These are phyloP conservation scores for Sphagnurus paluster DNA, from an alignment of 1,284 basidiomycete species.

Conservation along the genomic window DNA sequence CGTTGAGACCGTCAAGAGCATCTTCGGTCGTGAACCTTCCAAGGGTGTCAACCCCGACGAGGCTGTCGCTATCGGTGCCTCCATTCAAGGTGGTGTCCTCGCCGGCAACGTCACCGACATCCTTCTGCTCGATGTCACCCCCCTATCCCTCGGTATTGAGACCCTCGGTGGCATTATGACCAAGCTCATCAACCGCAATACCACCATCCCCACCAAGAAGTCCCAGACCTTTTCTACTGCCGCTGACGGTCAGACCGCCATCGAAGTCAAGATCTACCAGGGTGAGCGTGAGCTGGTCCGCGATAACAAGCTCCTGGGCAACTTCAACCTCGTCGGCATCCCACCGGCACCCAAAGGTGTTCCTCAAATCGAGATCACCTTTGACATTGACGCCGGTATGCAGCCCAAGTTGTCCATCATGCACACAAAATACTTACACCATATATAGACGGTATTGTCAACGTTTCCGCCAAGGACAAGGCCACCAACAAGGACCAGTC, in stretches of 20 bases:
- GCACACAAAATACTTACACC: not conserved
- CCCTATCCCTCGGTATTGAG: constrained; percentile 93
- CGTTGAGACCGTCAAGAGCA: constrained; percentile 84
- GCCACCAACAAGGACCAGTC: constrained; percentile 97
- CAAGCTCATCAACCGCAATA: constrained; percentile 93
- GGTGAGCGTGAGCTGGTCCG: constrained; percentile 97
- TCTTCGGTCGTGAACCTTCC: constrained; percentile 94
- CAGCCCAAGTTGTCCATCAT: constrained; percentile 12
- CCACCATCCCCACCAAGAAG: constrained; percentile 99
- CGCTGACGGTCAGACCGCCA: constrained; percentile 93
- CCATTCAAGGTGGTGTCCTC: constrained; percentile 94
- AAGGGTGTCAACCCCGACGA: constrained; percentile 99
- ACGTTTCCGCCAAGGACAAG: constrained; percentile 97
- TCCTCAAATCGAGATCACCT: constrained; percentile 98
- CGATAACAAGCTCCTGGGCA: constrained; percentile 99
- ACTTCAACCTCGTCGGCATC: constrained; percentile 98
- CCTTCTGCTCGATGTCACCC: constrained; percentile 94
- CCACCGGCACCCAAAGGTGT: constrained; percentile 98
- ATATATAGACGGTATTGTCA: constrained; percentile 85
- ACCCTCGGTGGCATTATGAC: constrained; percentile 99
- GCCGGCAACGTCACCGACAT: constrained; percentile 97
- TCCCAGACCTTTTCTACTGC: constrained; percentile 98
- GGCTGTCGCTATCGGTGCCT: constrained; percentile 91
- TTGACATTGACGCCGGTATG: constrained; percentile 95
- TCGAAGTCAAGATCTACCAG: constrained; percentile 98